Conservation (phyloP, 2,329 filamentous ascomycete species). For the Trichoderma aggressivum region DNA sequence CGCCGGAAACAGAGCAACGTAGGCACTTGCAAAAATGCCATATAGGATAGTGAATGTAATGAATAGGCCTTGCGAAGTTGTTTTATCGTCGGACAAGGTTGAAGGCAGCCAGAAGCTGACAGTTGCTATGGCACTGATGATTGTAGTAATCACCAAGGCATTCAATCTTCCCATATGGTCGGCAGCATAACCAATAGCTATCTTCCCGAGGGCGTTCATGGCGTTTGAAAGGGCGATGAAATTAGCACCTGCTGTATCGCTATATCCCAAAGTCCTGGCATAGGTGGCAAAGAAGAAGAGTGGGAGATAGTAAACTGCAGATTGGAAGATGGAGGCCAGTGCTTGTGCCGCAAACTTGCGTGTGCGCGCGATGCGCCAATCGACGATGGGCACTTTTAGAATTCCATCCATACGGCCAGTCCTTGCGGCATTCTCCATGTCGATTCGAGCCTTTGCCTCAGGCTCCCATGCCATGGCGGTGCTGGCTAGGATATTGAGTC, state of each 20-base stretch:
- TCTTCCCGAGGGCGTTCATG: constrained; percentile 4
- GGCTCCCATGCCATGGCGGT: neutral
- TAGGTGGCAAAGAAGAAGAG: constrained; percentile 12
- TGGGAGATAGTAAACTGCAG: constrained; percentile 5
- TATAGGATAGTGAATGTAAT: neutral
- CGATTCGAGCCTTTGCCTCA: neutral
- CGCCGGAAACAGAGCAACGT: neutral
- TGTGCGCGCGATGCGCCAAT: constrained; percentile 1
- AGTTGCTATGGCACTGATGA: neutral
- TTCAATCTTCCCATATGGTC: constrained; percentile 4
- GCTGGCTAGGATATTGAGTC: neutral
- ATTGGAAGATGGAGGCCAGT: constrained; percentile 1
- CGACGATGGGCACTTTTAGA: neutral
- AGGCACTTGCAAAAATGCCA: constrained; percentile 6
- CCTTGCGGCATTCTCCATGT: neutral
- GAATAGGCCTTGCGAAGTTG: neutral
- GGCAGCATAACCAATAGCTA: constrained; percentile 3
- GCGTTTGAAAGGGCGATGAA: constrained; percentile 2
- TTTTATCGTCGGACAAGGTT: neutral
- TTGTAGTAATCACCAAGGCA: neutral
- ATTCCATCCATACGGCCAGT: neutral
- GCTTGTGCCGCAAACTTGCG: constrained; percentile 7
- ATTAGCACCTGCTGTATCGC: constrained; percentile 7
- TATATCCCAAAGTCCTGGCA: constrained; percentile 3
- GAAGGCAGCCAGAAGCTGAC: constrained; percentile 4